Base-by-base conservation (phyloP, 805 yeast genomes). In the Jamesozyma hellenica region DNA sequence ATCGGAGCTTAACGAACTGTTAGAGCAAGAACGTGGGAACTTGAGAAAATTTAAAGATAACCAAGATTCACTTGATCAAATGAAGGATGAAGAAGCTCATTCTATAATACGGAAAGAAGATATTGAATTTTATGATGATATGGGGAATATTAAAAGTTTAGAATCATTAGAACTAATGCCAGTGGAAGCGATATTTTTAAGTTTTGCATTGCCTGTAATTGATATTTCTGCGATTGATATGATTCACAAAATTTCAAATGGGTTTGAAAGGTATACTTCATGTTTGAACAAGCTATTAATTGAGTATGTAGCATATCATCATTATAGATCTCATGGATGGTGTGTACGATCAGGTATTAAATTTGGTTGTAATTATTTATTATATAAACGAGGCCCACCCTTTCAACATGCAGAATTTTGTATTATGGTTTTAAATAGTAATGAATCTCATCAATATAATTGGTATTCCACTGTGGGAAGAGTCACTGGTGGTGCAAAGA, bases 331-430 rank as follows among this genome's bases (percentile, higher is more conserved):
- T 0, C 69, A 75, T 19, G 96, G 96, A 0, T 92, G 97, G 96
- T 90, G 96, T 65, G 92, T 81, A 2, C 70, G 94, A 42, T 75
- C 88, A 0, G 98, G 97, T 0, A 74, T 87, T 41, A 92, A 92
- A 59, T 92, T 92, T 59, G 95, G 96, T 2, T 73, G 83, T n/a
- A 94, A 88, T 51, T 81, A 67, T 59, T 63, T 92, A 8, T 66
- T 92, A 4, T 92, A 92, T 58, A 76, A 80, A 39, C 68, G 90
- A 42, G 99, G 99, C 0, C 98, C 97, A 8, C 96, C 96, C 1
- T 86, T 88, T 57, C 77, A 81, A 37, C 99, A 92, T 57, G 96
- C 98, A 0, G 95, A 87, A 55, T 84, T 75, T 58, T 84, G 90
- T 6, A 64, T 85, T 3, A 53, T 72, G 46, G 49, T 52, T 0